Conservation (phyloP, 2,329 filamentous ascomycete species). For the Aspergillus ustus region DNA sequence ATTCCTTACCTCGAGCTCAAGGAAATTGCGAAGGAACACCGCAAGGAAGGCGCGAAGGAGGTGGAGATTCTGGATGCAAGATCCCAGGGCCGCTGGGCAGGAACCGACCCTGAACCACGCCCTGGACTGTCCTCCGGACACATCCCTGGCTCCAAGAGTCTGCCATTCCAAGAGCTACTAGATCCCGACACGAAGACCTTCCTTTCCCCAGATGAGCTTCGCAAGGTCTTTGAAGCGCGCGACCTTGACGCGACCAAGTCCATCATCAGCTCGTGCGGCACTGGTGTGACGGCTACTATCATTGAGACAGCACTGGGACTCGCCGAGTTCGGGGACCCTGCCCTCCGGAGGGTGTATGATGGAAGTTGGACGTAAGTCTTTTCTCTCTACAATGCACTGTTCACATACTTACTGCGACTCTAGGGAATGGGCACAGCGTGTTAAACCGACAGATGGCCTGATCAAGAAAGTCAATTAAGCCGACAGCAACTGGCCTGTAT, state of each 20-base stretch:
- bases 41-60: constrained; percentile 81
- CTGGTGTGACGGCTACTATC: constrained; percentile 89
- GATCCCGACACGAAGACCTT: constrained; percentile 83
- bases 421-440: constrained; percentile 58
- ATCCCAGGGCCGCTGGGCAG: constrained; percentile 77
- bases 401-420: constrained; percentile 5
- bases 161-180: constrained; percentile 79
- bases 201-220: constrained; percentile 72
- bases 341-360: constrained; percentile 81
- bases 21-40: constrained; percentile 73
- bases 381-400: neutral
- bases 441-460: constrained; percentile 50
- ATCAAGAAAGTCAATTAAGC: constrained; percentile 44
- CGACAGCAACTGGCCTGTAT: neutral
- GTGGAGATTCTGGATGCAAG: constrained; percentile 90
- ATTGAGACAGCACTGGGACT: constrained; percentile 84
- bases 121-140: constrained; percentile 86
- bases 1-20: constrained; percentile 82
- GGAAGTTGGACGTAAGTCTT: constrained; percentile 92
- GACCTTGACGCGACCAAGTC: constrained; percentile 78
- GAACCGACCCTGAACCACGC: constrained; percentile 82
- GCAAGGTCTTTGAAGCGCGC: constrained; percentile 76
- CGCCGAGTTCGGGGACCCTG: constrained; percentile 71
- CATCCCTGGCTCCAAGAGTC: constrained; percentile 82
- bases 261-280: constrained; percentile 87